phyloP scores from a whole-genome alignment of 2,329 filamentous ascomycete species.

The Aureobasidium leucospermi region DNA sequence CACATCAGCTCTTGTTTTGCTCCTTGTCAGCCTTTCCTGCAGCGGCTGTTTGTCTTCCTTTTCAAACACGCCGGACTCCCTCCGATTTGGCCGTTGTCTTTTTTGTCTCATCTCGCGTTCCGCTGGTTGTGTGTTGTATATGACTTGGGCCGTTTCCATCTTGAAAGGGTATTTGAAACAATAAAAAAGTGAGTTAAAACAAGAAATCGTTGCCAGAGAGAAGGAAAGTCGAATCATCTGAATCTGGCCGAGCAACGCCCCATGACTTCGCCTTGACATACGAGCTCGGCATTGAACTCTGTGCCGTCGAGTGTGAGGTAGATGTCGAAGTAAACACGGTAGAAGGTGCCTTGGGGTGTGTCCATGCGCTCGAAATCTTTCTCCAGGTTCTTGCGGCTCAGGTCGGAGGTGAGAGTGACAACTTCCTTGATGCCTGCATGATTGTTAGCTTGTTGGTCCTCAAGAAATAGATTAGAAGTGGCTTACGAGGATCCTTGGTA shows the following conservation, averaged over 20 bases:
- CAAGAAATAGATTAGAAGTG: neutral
- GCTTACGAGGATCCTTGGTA: constrained; percentile 97
- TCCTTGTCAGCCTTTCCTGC: neutral
- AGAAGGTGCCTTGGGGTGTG: constrained; percentile 93
- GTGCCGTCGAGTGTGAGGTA: constrained; percentile 94
- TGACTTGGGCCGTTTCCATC: neutral
- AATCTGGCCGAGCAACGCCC: constrained; percentile 90
- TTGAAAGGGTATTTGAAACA: constrained; percentile 7
- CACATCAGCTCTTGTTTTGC: neutral
- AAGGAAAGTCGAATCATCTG: constrained; percentile 36
- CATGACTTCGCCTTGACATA: constrained; percentile 99
- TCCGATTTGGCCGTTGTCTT: neutral
- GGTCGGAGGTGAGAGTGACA: constrained; percentile 91
- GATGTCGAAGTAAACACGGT: constrained; percentile 62
- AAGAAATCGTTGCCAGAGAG: neutral
- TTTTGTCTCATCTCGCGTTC: neutral
- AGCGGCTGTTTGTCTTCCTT: neutral
- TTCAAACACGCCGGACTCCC: constrained; percentile 2
- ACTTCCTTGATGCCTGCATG: constrained; percentile 90
- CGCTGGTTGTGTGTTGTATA: neutral
- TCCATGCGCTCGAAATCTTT: constrained; percentile 99
- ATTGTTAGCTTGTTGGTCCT: constrained; percentile 1
- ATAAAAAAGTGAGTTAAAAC: constrained; percentile 1
- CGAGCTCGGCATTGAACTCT: constrained; percentile 95
- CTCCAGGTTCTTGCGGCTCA: constrained; percentile 96